Conservation (phyloP, 1,284 basidiomycete species). For the Cryptococcus neoformans region DNA sequence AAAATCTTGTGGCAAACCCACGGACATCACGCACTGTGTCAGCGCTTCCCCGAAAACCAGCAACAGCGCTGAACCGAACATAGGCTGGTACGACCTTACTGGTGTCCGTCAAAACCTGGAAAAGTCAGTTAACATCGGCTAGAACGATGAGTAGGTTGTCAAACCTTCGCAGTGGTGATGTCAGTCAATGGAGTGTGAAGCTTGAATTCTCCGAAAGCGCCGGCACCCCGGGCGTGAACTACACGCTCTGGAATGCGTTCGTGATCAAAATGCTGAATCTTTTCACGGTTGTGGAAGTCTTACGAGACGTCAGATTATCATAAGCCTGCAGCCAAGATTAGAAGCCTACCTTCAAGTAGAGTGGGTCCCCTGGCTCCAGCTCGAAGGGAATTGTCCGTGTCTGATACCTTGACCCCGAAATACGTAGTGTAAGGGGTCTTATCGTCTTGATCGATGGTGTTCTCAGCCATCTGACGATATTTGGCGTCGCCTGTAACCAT, state of each 20-base stretch:
- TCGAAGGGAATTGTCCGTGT: conserved; percentile 43
- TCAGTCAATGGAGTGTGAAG: conserved; percentile 58
- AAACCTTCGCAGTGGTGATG: conserved; percentile 35
- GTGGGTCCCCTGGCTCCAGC: conserved; percentile 47
- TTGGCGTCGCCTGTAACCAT: conserved; percentile 40
- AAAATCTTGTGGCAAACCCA: conserved; percentile 77
- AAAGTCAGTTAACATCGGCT: neutral
- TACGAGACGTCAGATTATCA: neutral
- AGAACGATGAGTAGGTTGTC: neutral
- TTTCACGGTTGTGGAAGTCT: conserved; percentile 47
- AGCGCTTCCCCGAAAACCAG: conserved; percentile 69
- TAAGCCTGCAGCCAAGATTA: neutral
- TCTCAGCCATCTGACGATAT: conserved; percentile 35
- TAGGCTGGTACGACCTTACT: conserved; percentile 69
- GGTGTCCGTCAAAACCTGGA: conserved; percentile 65
- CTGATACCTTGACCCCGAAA: conserved; percentile 40
- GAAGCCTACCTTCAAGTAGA: conserved; percentile 28
- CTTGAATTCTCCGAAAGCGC: conserved; percentile 75
- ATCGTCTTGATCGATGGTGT: conserved; percentile 24
- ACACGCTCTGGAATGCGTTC: conserved; percentile 77
- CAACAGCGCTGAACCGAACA: conserved; percentile 76
- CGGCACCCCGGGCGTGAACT: conserved; percentile 72
- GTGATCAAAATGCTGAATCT: conserved; percentile 73
- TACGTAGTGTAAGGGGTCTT: conserved; percentile 40
- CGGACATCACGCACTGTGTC: conserved; percentile 65